phyloP scores from a whole-genome alignment of 2,329 filamentous ascomycete species.

The Tolypocladium amazonense region DNA sequence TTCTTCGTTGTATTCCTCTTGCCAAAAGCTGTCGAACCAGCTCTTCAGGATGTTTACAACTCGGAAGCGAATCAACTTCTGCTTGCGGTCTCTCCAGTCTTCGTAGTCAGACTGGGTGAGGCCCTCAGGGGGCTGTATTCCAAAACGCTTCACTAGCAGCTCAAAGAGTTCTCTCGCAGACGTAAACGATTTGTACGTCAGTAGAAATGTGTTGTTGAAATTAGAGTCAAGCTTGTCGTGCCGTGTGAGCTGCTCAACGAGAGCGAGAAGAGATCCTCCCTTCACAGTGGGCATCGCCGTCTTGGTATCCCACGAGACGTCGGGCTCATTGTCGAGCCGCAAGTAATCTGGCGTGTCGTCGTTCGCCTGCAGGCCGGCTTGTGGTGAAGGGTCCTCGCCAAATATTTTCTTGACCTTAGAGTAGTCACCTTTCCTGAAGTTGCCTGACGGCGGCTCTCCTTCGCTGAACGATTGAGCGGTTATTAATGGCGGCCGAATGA shows the following conservation, averaged over 20 bases:
- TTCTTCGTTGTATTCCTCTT: slow-evolving; percentile 82
- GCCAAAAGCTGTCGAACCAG: slow-evolving; percentile 99
- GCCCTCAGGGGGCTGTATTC: slow-evolving; percentile 80
- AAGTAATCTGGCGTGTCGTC: slow-evolving; percentile 81
- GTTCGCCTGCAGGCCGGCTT: slow-evolving; percentile 33
- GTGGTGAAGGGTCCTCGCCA: slow-evolving; percentile 50
- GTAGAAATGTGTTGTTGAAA: slow-evolving; percentile 95
- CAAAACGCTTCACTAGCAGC: slow-evolving; percentile 82
- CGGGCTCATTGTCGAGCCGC: slow-evolving; percentile 75
- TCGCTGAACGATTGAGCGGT: slow-evolving; percentile 56
- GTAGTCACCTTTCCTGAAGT: slow-evolving; percentile 47
- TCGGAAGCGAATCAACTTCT: slow-evolving; percentile 89
- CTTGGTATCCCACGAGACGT: slow-evolving; percentile 85
- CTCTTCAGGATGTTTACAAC: slow-evolving; percentile 97
- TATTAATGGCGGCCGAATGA: slow-evolving; percentile 34
- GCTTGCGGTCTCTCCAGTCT: slow-evolving; percentile 84
- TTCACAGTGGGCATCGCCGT: slow-evolving; percentile 65
- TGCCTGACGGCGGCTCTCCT: slow-evolving; percentile 39
- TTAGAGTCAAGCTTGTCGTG: slow-evolving; percentile 92
- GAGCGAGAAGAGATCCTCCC: slow-evolving; percentile 76
- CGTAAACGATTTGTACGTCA: slow-evolving; percentile 95
- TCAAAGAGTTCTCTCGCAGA: slow-evolving; percentile 85
- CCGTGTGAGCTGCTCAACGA: slow-evolving; percentile 90
- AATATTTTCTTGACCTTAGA: slow-evolving; percentile 58
- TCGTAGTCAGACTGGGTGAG: slow-evolving; percentile 68